Conservation (phyloP, 768 basidiomycete species). For the Boletus pseudo-olivaceus region DNA sequence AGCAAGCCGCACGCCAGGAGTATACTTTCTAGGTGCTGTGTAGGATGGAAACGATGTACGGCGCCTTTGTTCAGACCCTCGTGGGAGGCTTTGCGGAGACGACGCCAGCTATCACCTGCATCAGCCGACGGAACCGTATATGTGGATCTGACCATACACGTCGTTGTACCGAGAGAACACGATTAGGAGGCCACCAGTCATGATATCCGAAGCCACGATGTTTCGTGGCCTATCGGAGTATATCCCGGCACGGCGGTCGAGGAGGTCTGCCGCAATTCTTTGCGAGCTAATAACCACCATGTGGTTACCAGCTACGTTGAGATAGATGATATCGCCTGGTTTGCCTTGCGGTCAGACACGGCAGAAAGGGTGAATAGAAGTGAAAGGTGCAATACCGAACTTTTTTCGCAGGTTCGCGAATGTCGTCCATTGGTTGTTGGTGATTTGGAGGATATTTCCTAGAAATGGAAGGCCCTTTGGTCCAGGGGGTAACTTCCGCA, state of each 20-base stretch:
- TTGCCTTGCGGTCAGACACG: not conserved
- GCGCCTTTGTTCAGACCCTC: constrained; percentile 2
- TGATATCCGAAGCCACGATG: constrained; percentile 30
- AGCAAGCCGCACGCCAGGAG: constrained; percentile 23
- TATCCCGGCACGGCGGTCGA: constrained; percentile 34
- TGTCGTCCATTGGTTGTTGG: not conserved
- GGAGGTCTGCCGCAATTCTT: constrained; percentile 33
- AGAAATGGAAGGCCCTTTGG: constrained; percentile 4
- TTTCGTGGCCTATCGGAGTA: constrained; percentile 33
- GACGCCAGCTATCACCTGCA: constrained; percentile 1
- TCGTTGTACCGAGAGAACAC: constrained; percentile 18
- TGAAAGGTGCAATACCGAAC: not conserved
- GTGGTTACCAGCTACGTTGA: constrained; percentile 14
- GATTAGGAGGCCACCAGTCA: constrained; percentile 29
- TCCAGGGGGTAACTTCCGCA: constrained; percentile 5
- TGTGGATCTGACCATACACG: not conserved
- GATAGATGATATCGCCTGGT: constrained; percentile 2
- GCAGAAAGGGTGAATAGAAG: not conserved
- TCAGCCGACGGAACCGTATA: not conserved
- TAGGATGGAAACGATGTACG: constrained; percentile 1
- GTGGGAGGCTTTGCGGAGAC: constrained; percentile 8
- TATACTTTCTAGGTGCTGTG: constrained; percentile 4
- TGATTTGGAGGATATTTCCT: not conserved
- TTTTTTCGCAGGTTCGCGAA: not conserved
- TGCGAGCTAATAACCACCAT: constrained; percentile 32